phyloP scores from a whole-genome alignment of 176 grass and related monocot species.

The Sorghum bicolor region Sorghum_bicolor_NCBIv3 NC_012873.2:45427001-45427500 shows the following conservation, averaged over 20 bases:
- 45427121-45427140: not conserved
- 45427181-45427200: not conserved
- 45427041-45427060: not conserved
- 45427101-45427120: not conserved
- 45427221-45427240: not conserved
- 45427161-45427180: not conserved
- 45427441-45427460: constrained; percentile 38
- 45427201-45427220: not conserved
- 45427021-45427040: not conserved
- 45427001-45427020: not conserved
- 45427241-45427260: not conserved
- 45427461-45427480: not conserved
- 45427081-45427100: not conserved
- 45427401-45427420: not conserved
- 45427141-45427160: not conserved
- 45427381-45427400: not conserved
- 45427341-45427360: not conserved
- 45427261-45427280: not conserved
- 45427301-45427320: not conserved
- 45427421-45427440: not conserved
- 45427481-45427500: not conserved
- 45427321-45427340: not conserved
- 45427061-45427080: not conserved
- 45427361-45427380: not conserved
- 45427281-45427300: not conserved